These are phyloP conservation scores for Arabis hirsuta DNA, from an alignment of 345 rosid species.

Conservation along the genomic window DNA sequence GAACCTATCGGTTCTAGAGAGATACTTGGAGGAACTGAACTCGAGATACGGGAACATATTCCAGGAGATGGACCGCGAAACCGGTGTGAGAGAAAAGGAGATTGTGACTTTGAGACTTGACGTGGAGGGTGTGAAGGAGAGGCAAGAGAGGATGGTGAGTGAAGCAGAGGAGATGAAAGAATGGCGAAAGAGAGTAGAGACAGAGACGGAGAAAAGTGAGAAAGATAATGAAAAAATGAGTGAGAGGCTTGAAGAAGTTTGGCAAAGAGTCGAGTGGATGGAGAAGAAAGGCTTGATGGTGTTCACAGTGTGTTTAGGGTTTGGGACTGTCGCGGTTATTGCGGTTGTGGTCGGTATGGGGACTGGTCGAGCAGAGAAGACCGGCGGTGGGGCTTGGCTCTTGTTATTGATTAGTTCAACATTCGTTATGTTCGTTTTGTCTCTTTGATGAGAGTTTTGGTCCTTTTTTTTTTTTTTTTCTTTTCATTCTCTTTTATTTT, in stretches of 20 bases:
- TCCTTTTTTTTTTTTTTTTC: background rate
- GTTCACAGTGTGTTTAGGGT: slow-evolving; percentile 60
- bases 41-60: slow-evolving; percentile 70
- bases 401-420: slow-evolving; percentile 40
- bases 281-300: slow-evolving; percentile 80
- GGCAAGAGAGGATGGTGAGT: slow-evolving; percentile 62
- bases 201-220: slow-evolving; percentile 53
- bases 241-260: slow-evolving; percentile 52
- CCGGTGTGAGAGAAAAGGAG: slow-evolving; percentile 54
- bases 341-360: slow-evolving; percentile 40
- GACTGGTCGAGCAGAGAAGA: slow-evolving; percentile 35
- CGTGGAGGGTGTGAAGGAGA: slow-evolving; percentile 51
- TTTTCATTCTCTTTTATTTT: background rate
- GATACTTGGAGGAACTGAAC: slow-evolving; percentile 84
- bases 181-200: slow-evolving; percentile 66
- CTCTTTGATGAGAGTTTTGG: slow-evolving; percentile 47
- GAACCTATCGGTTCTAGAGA: slow-evolving; percentile 80
- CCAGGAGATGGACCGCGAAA: slow-evolving; percentile 72
- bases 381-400: slow-evolving; percentile 37
- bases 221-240: slow-evolving; percentile 34
- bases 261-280: slow-evolving; percentile 57
- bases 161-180: slow-evolving; percentile 70
- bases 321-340: slow-evolving; percentile 56
- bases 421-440: slow-evolving; percentile 42
- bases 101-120: slow-evolving; percentile 60